Evolutionary conservation across 2,329 filamentous ascomycete species (phyloP).

Genomic region (Penicillium sp.): DNA sequence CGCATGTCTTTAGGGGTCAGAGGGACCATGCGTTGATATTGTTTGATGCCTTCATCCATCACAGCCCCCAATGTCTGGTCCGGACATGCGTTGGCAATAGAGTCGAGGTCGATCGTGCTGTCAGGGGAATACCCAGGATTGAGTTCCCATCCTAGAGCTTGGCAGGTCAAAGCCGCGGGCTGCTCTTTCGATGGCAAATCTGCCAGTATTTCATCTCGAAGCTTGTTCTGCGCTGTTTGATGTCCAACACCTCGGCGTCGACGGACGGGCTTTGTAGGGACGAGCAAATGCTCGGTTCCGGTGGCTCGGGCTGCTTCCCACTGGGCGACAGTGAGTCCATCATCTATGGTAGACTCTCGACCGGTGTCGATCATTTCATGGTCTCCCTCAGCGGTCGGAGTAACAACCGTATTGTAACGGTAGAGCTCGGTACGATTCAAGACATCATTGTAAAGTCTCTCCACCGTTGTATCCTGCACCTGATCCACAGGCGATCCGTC

Average conservation of each 20-base stretch:
- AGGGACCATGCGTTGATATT: slow-evolving; percentile 78
- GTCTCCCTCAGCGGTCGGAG: slow-evolving; percentile 73
- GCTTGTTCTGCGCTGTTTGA: slow-evolving; percentile 48
- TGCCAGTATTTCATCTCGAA: slow-evolving; percentile 44
- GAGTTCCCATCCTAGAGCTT: slow-evolving; percentile 75
- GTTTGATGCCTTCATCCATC: slow-evolving; percentile 81
- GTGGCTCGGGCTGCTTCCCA: slow-evolving; percentile 64
- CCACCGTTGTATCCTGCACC: slow-evolving; percentile 71
- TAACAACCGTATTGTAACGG: slow-evolving; percentile 67
- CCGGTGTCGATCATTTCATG: slow-evolving; percentile 74
- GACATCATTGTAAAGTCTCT: slow-evolving; percentile 91
- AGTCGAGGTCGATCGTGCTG: slow-evolving; percentile 65
- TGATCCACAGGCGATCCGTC: slow-evolving; percentile 62
- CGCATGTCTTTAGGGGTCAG: slow-evolving; percentile 81
- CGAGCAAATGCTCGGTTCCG: slow-evolving; percentile 44
- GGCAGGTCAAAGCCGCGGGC: slow-evolving; percentile 70
- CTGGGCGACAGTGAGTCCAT: slow-evolving; percentile 64
- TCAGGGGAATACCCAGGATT: slow-evolving; percentile 57
- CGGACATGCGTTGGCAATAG: slow-evolving; percentile 54
- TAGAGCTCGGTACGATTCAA: slow-evolving; percentile 86
- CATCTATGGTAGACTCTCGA: slow-evolving; percentile 67
- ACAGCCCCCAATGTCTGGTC: slow-evolving; percentile 79
- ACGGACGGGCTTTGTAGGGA: slow-evolving; percentile 41
- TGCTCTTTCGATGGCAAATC: slow-evolving; percentile 60
- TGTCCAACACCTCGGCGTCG: slow-evolving; percentile 43